These are phyloP conservation scores for Zygotorulaspora florentina DNA, from an alignment of 805 yeast species.

Conservation along the genomic window DNA sequence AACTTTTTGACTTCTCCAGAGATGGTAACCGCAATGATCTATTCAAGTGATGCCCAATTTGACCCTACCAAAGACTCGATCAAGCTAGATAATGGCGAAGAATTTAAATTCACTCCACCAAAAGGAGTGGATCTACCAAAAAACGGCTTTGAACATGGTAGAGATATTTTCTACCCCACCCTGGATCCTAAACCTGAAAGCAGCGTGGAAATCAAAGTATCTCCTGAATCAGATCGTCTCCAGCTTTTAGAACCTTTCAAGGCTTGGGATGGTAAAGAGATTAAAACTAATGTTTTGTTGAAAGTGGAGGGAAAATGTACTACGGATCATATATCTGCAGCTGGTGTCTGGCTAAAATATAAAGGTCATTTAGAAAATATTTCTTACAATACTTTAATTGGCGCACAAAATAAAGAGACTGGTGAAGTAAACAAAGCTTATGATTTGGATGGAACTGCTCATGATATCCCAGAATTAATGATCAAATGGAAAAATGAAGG, in stretches of 20 bases:
- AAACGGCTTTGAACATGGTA: constrained; percentile 71
- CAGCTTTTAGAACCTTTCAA: constrained; percentile 86
- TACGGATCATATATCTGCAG: constrained; percentile 97
- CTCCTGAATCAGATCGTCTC: constrained; percentile 86
- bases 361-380: constrained; percentile 97
- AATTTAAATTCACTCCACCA: constrained; percentile 76
- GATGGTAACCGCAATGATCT: constrained; percentile 93
- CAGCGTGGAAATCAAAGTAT: constrained; percentile 59
- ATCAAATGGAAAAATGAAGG: constrained; percentile 84
- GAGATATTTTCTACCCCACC: constrained; percentile 70
- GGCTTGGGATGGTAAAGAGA: constrained; percentile 83
- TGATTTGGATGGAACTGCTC: constrained; percentile 74
- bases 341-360: constrained; percentile 98
- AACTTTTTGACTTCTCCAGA: constrained; percentile 99
- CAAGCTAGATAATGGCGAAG: constrained; percentile 60
- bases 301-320: constrained; percentile 98
- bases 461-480: constrained; percentile 93
- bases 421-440: constrained; percentile 91
- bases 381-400: constrained; percentile 90
- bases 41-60: constrained; percentile 87
- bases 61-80: constrained; percentile 90
- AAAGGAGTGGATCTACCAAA: constrained; percentile 80
- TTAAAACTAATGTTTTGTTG: constrained; percentile 67
- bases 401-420: constrained; percentile 95
- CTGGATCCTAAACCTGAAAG: constrained; percentile 62